phyloP scores from a whole-genome alignment of 2,329 filamentous ascomycete species.

The Aspergillus aculeatus region DNA sequence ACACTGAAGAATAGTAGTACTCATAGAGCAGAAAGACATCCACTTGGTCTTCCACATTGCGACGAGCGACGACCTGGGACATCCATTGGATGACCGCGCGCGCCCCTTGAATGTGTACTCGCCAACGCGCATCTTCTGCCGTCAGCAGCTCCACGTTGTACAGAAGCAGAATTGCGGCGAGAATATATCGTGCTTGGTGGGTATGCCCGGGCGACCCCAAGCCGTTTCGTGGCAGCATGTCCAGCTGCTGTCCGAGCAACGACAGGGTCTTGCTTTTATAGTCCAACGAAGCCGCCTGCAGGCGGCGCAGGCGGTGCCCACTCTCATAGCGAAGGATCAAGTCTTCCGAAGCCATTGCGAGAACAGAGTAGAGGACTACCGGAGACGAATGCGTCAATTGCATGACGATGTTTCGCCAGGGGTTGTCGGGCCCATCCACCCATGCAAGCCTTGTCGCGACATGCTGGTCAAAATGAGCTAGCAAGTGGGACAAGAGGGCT shows the following conservation, averaged over 20 bases:
- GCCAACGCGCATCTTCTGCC: conserved; percentile 22
- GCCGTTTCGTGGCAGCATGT: conserved; percentile 5
- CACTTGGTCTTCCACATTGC: neutral
- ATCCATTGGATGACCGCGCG: conserved; percentile 22
- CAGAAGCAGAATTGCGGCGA: conserved; percentile 27
- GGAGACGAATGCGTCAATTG: conserved; percentile 24
- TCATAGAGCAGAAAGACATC: conserved; percentile 27
- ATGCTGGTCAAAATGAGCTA: conserved; percentile 24
- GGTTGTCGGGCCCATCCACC: conserved; percentile 27
- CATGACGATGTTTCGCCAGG: conserved; percentile 27
- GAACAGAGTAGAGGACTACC: conserved; percentile 24
- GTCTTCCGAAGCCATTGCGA: conserved; percentile 27
- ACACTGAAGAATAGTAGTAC: conserved; percentile 28
- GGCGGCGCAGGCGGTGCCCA: conserved; percentile 1
- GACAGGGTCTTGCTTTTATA: conserved; percentile 15
- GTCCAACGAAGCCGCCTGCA: conserved; percentile 12
- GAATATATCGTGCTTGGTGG: conserved; percentile 9
- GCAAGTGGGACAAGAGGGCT: conserved; percentile 11
- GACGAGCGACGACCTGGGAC: neutral
- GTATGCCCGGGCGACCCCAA: neutral
- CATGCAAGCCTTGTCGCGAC: conserved; percentile 26
- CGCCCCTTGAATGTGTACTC: conserved; percentile 26
- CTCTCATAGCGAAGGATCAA: conserved; percentile 14
- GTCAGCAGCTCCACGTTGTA: conserved; percentile 28
- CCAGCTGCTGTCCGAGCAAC: conserved; percentile 12